These are phyloP conservation scores for Pyracantha coccinea DNA, from an alignment of 331 rosid genomes.

Conservation along the genomic window DNA sequence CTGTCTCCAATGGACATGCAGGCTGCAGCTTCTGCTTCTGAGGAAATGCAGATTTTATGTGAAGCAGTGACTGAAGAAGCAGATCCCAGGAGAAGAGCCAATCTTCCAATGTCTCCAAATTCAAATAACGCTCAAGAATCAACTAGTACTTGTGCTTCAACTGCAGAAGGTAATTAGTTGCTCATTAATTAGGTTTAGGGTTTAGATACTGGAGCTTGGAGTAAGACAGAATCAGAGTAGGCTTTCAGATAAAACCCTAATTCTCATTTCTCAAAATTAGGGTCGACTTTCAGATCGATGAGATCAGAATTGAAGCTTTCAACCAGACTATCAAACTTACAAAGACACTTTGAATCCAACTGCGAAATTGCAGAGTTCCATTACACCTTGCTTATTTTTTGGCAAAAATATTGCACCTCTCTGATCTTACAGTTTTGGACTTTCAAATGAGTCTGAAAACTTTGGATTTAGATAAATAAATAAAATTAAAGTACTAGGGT, in stretches of 20 bases:
- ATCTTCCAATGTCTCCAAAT: too few relatives aligned
- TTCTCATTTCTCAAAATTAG: background rate
- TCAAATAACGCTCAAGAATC: conserved; percentile 19
- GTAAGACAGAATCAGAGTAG: background rate
- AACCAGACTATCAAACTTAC: too few relatives aligned
- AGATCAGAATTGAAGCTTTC: background rate
- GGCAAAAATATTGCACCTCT: background rate
- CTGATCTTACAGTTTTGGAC: background rate
- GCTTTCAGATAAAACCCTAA: background rate
- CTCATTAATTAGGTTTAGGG: background rate
- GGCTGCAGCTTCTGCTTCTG: conserved; percentile 24
- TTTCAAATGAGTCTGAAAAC: background rate
- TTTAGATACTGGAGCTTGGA: background rate
- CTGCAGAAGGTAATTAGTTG: conserved; percentile 24
- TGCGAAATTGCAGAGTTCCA: background rate
- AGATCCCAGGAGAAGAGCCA: background rate
- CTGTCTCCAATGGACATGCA: conserved; percentile 72
- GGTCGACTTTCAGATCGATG: background rate
- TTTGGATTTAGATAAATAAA: background rate
- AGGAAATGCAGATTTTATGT: background rate
- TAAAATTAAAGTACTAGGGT: background rate
- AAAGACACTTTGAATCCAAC: too few relatives aligned
- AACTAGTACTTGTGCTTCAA: background rate
- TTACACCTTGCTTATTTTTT: background rate
- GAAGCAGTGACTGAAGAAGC: conserved; percentile 13